Base-by-base conservation (phyloP, 1,284 basidiomycete genomes). In the Mycosarcoma maydis region DNA sequence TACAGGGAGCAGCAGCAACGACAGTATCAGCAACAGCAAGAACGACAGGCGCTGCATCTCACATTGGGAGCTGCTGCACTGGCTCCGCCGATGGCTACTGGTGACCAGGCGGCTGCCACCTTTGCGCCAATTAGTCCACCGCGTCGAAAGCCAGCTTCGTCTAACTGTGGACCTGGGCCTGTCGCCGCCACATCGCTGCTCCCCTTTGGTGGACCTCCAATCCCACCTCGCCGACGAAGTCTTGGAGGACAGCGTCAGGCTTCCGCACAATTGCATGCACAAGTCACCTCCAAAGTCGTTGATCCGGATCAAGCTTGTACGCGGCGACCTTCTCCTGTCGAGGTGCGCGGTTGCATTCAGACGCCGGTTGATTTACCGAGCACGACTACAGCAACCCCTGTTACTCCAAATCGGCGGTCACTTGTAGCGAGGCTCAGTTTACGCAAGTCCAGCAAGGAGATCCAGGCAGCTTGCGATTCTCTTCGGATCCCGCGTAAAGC, bases 151-250 rank as follows among this genome's bases (percentile, higher is more conserved):
- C 20, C 38, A 11, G 16, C 32, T 6, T 19, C 36, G 13, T n/a
- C 33, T n/a, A 16, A 27, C 11, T 22, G 23, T 11, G n/a, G 13
- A 20, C 19, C 34, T 3, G 32, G 7, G 17, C 13, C 10, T 22
- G 16, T 16, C 6, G 33, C 33, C 11, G 6, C 33, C 7, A 34
- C 33, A n/a, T 34, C n/a, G 16, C 33, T 34, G 33, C 16, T 9
- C 9, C 49, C 24, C 0, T 9, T 10, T 7, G 45, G 47, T 10
- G 47, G 33, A 3, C 62, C 62, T 4, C 39, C 44, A 3, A 55
- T 66, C 22, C 62, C 56, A 14, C 62, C 56, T 6, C 47, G 62
- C 6, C 42, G 56, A 22, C 62, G 56, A 23, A 66, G 62, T 30
- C 47, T 66, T 11, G 54, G 33, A 19, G 36, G 17, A 20, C 36